A percentile compares a stretch with the other conserved stretches of the same genome.
Conservation (phyloP, 257 asterid species). For the Ajuga chamaepitys region DNA sequence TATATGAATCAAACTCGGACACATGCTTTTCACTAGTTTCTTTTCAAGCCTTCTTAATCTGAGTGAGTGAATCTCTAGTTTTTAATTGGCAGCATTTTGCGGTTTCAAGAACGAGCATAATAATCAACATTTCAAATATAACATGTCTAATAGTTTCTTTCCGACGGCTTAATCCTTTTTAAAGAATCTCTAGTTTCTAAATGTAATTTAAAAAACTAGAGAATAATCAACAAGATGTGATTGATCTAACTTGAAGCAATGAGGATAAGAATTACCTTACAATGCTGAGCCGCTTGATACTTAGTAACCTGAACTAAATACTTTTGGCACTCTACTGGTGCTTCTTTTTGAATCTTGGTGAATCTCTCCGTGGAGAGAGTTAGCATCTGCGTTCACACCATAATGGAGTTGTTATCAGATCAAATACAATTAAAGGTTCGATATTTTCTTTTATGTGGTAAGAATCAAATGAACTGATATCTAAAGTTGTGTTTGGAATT, state of each 20-base stretch:
- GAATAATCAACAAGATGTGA: too few relatives aligned
- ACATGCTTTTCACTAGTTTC: too few relatives aligned
- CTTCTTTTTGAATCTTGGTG: conserved; percentile 67
- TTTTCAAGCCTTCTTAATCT: not conserved
- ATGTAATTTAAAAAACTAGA: too few relatives aligned
- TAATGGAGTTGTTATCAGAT: not conserved
- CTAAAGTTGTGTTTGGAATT: too few relatives aligned
- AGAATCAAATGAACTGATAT: too few relatives aligned
- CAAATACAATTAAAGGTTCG: too few relatives aligned
- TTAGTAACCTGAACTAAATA: conserved; percentile 76
- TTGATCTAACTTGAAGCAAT: not conserved
- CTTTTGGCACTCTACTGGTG: conserved; percentile 45
- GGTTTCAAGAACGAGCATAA: not conserved
- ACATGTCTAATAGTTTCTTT: too few relatives aligned
- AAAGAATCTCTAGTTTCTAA: too few relatives aligned
- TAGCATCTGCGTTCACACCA: conserved; percentile 53
- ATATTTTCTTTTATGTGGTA: too few relatives aligned
- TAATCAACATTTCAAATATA: too few relatives aligned
- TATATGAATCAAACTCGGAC: too few relatives aligned
- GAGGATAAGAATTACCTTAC: conserved; percentile 46
- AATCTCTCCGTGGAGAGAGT: conserved; percentile 79
- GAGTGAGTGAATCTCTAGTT: not conserved
- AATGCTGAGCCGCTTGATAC: conserved; percentile 61
- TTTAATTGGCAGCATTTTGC: not conserved
- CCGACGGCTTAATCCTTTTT: too few relatives aligned